Evolutionary conservation across 2,329 filamentous ascomycete genomes (phyloP), one percentile per base, ranked within the genome.

Genomic region (Cryphonectria radicalis): DNA sequence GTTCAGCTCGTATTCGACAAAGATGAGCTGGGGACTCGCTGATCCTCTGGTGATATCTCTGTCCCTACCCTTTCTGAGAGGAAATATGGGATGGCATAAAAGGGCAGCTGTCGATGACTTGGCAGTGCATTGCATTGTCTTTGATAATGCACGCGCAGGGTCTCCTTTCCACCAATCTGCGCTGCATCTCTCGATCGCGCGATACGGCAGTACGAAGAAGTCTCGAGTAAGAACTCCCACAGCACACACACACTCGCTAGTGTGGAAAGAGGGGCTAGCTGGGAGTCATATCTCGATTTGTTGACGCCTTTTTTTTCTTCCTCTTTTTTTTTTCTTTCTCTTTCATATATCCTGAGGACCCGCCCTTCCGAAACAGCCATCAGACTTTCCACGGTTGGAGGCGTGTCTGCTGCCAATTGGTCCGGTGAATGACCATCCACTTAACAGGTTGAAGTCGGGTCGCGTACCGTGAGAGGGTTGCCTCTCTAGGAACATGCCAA

Each of bases 101-200:
- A 53, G 25, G 22, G 14, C 19, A 50, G 22, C 14, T 32, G 14
- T 37, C 7, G 42, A 63, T 71, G 69, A 70, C 64, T 42, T 70
- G 63, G 63, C 69, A 37, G 25, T 70, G 69, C 69, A 70, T 67
- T 67, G 64, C 69, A 70, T 70, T 64, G 60, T 64, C 43, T 64
- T 55, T 69, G 59, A 57, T 69, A 69, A 42, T 10, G 43, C 32
- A 46, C 28, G 37, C 65, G 6, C 37, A 53, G 25, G 35, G 10
- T 13, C 35, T 7, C 22, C 4, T 46, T 60, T 46, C 40, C 35
- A 59, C 37, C 50, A 43, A 65, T 57, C 42, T 25, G 13, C 37
- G 40, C 6, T 22, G 13, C 22, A 25, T 40, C 10, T 43, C 32
- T 50, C n/a, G 5, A 22, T 62, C 35, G 35, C 65, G 46, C 65